Conservation (phyloP, 2,329 filamentous ascomycete species). For the Colletotrichum lupini region DNA sequence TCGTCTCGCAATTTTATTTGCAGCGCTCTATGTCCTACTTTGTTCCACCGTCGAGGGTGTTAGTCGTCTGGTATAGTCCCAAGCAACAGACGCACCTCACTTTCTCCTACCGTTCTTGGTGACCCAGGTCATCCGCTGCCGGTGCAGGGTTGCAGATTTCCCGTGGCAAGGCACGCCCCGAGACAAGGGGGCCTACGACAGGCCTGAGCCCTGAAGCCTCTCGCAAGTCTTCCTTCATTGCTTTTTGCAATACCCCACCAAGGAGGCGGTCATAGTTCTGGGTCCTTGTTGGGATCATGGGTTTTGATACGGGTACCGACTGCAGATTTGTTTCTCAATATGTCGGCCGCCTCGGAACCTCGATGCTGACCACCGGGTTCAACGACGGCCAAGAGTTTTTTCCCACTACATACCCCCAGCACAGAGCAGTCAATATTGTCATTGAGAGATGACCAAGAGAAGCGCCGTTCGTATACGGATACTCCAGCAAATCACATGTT, state of each 20-base stretch:
- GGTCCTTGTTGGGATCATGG: constrained; percentile 12
- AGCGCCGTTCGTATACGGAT: neutral
- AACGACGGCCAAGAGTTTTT: neutral
- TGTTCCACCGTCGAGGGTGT: neutral
- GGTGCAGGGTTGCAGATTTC: constrained; percentile 14
- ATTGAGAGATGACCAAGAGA: neutral
- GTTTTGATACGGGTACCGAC: neutral
- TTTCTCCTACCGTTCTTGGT: neutral
- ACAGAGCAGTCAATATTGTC: neutral
- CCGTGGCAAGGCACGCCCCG: constrained; percentile 22
- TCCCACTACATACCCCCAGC: neutral
- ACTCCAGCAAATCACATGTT: neutral
- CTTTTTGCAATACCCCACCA: constrained; percentile 14
- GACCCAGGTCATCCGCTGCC: constrained; percentile 4
- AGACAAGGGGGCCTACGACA: constrained; percentile 15
- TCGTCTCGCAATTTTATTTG: neutral
- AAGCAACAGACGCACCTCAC: neutral
- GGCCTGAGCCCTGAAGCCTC: constrained; percentile 15
- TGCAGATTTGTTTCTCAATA: constrained; percentile 10
- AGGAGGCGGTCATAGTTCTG: constrained; percentile 10
- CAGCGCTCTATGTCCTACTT: neutral
- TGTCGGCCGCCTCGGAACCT: neutral
- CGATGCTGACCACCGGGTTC: no score
- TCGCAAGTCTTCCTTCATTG: constrained; percentile 23
- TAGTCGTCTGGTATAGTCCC: neutral